A percentile compares a stretch with the other conserved stretches of the same genome.
phyloP scores from a whole-genome alignment of 2,329 filamentous ascomycete genomes.

The Venturia oleaginea region DNA sequence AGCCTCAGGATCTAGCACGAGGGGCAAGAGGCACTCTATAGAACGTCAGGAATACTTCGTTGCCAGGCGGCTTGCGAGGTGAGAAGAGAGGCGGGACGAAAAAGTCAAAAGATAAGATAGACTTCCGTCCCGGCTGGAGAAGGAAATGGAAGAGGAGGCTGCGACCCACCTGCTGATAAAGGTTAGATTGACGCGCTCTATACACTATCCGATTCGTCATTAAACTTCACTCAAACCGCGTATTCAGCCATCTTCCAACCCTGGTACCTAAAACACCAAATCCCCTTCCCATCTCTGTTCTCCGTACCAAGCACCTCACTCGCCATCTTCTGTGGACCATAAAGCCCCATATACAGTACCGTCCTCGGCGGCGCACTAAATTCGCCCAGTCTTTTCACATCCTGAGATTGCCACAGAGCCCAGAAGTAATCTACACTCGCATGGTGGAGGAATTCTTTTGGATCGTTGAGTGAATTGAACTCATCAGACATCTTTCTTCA shows the following conservation, averaged over 20 bases:
- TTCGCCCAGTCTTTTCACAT: slow-evolving; percentile 27
- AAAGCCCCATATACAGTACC: background rate
- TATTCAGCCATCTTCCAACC: background rate
- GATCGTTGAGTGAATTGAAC: slow-evolving; percentile 24
- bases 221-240: background rate
- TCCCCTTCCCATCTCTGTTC: slow-evolving; percentile 11
- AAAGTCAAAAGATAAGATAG: too few relatives aligned
- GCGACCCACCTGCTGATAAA: too few relatives aligned
- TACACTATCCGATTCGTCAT: too few relatives aligned
- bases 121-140: too few relatives aligned
- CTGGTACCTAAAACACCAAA: slow-evolving; percentile 9
- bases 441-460: slow-evolving; percentile 40
- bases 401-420: slow-evolving; percentile 43
- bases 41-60: too few relatives aligned
- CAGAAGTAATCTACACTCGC: slow-evolving; percentile 39
- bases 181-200: too few relatives aligned
- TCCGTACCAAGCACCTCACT: slow-evolving; percentile 1
- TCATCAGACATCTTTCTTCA: background rate
- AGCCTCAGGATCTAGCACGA: too few relatives aligned
- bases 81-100: too few relatives aligned
- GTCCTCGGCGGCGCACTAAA: slow-evolving; percentile 26
- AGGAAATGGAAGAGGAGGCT: too few relatives aligned
- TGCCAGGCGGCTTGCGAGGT: too few relatives aligned
- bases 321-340: background rate
- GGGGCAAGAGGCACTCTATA: too few relatives aligned